Conservation (phyloP, 106 monocot genomes). For the Dioscorea alata region DNA sequence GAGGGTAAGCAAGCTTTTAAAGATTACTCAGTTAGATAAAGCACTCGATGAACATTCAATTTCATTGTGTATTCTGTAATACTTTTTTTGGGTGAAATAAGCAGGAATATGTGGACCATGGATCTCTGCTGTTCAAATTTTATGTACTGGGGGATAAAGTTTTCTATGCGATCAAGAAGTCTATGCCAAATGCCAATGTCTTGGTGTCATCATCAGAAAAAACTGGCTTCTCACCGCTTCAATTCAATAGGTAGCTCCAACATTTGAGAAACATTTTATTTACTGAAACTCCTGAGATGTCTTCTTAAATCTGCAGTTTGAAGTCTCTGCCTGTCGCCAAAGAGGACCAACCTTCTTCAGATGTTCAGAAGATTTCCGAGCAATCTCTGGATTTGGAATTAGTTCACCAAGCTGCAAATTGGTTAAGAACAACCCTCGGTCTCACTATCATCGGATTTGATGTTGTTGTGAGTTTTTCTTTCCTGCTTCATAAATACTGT, state of each 20-base stretch:
- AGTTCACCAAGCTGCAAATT: conserved; percentile 58
- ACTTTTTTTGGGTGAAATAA: conserved; percentile 5
- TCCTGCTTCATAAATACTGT: neutral
- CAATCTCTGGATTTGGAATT: conserved; percentile 49
- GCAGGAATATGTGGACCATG: conserved; percentile 97
- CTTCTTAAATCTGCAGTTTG: conserved; percentile 38
- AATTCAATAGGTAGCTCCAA: conserved; percentile 66
- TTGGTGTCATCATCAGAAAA: conserved; percentile 42
- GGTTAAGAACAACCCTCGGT: conserved; percentile 46
- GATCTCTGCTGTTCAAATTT: conserved; percentile 74
- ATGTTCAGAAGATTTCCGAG: neutral
- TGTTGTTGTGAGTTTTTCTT: conserved; percentile 75
- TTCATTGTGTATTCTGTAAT: neutral
- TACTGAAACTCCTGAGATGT: neutral
- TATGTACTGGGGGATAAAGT: conserved; percentile 78
- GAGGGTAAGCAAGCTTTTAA: too few species aligned
- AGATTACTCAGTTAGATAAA: too few species aligned
- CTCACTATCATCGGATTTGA: conserved; percentile 98
- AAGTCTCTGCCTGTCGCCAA: conserved; percentile 71
- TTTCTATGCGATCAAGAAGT: conserved; percentile 81
- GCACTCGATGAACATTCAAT: too few species aligned
- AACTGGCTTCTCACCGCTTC: conserved; percentile 41
- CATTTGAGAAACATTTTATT: neutral
- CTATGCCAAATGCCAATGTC: conserved; percentile 83
- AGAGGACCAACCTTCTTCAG: conserved; percentile 24